These are phyloP conservation scores for Helotiales sp. DNA, from an alignment of 2,329 filamentous ascomycete genomes.

Conservation along the genomic window DNA sequence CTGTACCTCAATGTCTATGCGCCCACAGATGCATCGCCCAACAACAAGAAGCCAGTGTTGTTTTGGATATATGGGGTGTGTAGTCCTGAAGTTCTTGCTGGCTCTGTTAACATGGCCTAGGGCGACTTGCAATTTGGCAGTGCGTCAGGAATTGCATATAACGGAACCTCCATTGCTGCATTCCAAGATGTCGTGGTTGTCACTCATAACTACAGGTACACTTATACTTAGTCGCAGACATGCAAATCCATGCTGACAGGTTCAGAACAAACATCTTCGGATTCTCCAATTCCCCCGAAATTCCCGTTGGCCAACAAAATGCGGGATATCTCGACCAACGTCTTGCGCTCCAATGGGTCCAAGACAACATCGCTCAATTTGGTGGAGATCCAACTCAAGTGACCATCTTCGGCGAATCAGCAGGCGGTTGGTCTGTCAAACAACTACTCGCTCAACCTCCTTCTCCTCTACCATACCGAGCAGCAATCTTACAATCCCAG, in stretches of 20 bases:
- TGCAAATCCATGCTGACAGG: neutral
- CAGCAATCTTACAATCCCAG: slow-evolving; percentile 8
- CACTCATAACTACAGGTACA: slow-evolving; percentile 17
- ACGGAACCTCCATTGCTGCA: slow-evolving; percentile 18
- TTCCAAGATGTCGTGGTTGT: slow-evolving; percentile 22
- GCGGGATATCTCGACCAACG: slow-evolving; percentile 53
- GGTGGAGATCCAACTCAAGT: slow-evolving; percentile 51
- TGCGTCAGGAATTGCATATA: slow-evolving; percentile 8
- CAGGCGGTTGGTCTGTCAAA: slow-evolving; percentile 40
- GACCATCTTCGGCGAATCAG: slow-evolving; percentile 50
- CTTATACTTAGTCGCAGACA: neutral
- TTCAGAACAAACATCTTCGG: slow-evolving; percentile 40
- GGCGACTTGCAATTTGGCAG: slow-evolving; percentile 14
- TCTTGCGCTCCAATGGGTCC: slow-evolving; percentile 57
- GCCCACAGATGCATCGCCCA: slow-evolving; percentile 10
- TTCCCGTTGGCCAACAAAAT: slow-evolving; percentile 46
- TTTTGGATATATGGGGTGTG: slow-evolving; percentile 44
- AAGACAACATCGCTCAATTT: slow-evolving; percentile 52
- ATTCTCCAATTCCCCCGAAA: slow-evolving; percentile 47
- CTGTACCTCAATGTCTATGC: slow-evolving; percentile 38
- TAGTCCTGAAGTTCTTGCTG: neutral
- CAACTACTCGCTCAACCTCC: slow-evolving; percentile 37
- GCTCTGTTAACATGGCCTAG: neutral
- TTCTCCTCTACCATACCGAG: slow-evolving; percentile 11
- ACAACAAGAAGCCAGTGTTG: slow-evolving; percentile 35